phyloP scores from a whole-genome alignment of 805 yeast species.

The Wickerhamomyces chaumierensis region DNA sequence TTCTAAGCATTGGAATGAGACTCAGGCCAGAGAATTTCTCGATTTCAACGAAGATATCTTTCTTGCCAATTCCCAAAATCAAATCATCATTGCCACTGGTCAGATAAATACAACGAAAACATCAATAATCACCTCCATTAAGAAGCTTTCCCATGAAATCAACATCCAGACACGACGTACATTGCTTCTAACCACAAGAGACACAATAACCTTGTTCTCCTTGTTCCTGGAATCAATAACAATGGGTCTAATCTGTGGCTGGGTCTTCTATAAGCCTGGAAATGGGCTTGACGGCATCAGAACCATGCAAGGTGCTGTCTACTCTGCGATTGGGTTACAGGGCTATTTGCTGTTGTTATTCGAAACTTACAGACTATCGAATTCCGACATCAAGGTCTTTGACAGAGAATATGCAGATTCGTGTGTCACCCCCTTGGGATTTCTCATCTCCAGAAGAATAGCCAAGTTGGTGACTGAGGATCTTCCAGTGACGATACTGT shows the following conservation, averaged over 20 bases:
- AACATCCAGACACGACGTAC: constrained; percentile 21
- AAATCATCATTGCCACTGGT: too few relatives aligned
- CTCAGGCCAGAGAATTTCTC: constrained; percentile 2
- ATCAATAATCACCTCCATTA: too few relatives aligned
- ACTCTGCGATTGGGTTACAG: constrained; percentile 41
- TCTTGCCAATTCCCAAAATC: too few relatives aligned
- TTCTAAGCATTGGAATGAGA: constrained; percentile 23
- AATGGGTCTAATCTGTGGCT: constrained; percentile 38
- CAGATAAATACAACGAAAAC: too few relatives aligned
- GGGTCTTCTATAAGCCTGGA: constrained; percentile 65
- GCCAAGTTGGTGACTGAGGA: constrained; percentile 66
- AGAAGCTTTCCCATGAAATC: background rate
- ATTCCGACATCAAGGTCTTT: constrained; percentile 42
- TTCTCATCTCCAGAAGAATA: constrained; percentile 53
- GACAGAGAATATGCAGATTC: constrained; percentile 67
- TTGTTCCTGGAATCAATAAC: constrained; percentile 10
- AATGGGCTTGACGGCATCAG: constrained; percentile 51
- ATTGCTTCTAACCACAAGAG: constrained; percentile 30
- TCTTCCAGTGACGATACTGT: constrained; percentile 46
- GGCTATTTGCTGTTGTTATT: constrained; percentile 45
- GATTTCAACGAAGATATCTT: too few relatives aligned
- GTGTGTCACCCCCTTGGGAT: constrained; percentile 56
- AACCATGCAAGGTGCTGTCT: constrained; percentile 40
- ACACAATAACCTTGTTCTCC: constrained; percentile 28
- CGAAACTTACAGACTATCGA: constrained; percentile 48